Percentiles rank a stretch among this genome's conserved stretches.
phyloP scores from a whole-genome alignment of 1,284 basidiomycete genomes.

The Cutaneotrichosporon daszewskae region DNA sequence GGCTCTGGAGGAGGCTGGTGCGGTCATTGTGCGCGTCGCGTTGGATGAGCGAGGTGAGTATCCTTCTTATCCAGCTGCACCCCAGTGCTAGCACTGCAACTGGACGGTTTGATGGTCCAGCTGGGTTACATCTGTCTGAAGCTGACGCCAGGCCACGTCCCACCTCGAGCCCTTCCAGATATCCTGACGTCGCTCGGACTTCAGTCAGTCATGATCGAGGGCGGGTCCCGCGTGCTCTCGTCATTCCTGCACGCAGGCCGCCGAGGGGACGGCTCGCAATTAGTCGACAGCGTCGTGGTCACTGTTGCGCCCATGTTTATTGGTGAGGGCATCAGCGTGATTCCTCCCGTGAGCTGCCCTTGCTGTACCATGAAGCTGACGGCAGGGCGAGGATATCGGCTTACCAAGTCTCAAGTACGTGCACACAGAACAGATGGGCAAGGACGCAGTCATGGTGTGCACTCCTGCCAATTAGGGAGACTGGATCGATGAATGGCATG shows the following conservation, averaged over 20 bases:
- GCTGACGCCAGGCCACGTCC: slow-evolving; percentile 48
- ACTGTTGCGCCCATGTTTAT: slow-evolving; percentile 78
- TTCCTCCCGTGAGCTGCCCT: slow-evolving; percentile 27
- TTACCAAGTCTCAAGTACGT: slow-evolving; percentile 31
- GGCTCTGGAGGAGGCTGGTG: slow-evolving; percentile 43
- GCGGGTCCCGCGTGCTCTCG: slow-evolving; percentile 75
- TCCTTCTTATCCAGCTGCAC: too few species aligned
- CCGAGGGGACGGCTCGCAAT: slow-evolving; percentile 35
- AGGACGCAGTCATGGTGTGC: slow-evolving; percentile 45
- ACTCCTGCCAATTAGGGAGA: not conserved
- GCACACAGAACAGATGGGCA: slow-evolving; percentile 43
- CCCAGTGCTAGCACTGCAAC: too few species aligned
- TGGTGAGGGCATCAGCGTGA: slow-evolving; percentile 61
- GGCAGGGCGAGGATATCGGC: slow-evolving; percentile 24
- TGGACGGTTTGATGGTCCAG: too few species aligned
- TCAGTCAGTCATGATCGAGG: slow-evolving; percentile 86
- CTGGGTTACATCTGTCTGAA: too few species aligned
- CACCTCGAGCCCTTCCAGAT: slow-evolving; percentile 54
- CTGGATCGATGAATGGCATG: too few species aligned
- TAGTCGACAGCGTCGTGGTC: slow-evolving; percentile 68
- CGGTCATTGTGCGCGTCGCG: slow-evolving; percentile 39
- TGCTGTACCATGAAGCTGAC: not conserved
- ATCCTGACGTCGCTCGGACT: slow-evolving; percentile 57
- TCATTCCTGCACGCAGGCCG: slow-evolving; percentile 58
- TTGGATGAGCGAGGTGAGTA: slow-evolving; percentile 49